Conservation (phyloP, 805 yeast genomes). For the Lachancea sp. region DNA sequence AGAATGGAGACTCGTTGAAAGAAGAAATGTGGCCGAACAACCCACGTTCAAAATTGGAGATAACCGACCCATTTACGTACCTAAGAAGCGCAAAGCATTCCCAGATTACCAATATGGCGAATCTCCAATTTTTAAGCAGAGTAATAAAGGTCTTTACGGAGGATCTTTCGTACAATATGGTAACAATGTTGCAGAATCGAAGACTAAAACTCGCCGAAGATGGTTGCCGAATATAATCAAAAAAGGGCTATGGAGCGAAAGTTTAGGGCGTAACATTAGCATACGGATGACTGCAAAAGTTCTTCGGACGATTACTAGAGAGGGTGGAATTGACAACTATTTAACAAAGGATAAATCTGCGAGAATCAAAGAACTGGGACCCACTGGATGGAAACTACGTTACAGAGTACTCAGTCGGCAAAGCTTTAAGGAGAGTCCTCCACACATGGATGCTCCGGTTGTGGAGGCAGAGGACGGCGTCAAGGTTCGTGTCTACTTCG, state of each 20-base stretch:
- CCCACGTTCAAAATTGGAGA: slow-evolving; percentile 51
- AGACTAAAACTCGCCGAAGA: slow-evolving; percentile 64
- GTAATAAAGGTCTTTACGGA: slow-evolving; percentile 85
- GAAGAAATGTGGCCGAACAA: slow-evolving; percentile 40
- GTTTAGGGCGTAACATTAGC: slow-evolving; percentile 50
- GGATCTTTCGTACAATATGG: slow-evolving; percentile 78
- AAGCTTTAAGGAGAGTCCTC: slow-evolving; percentile 36
- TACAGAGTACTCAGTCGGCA: slow-evolving; percentile 55
- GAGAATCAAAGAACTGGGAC: slow-evolving; percentile 86
- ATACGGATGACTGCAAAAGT: slow-evolving; percentile 73
- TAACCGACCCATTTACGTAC: slow-evolving; percentile 41
- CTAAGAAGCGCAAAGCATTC: slow-evolving; percentile 38
- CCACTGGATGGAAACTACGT: slow-evolving; percentile 85
- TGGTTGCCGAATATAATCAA: slow-evolving; percentile 79
- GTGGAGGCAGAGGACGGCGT: slow-evolving; percentile 32
- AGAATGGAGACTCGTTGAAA: slow-evolving; percentile 42
- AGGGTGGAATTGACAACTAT: slow-evolving; percentile 92
- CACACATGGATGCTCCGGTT: slow-evolving; percentile 34
- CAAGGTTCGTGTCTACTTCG: slow-evolving; percentile 41
- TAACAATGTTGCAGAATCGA: slow-evolving; percentile 68
- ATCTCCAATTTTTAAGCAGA: slow-evolving; percentile 69
- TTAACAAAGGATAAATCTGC: slow-evolving; percentile 81
- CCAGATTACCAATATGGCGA: slow-evolving; percentile 80
- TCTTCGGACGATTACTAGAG: slow-evolving; percentile 78
- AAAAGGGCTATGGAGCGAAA: slow-evolving; percentile 78